Evolutionary conservation across 768 basidiomycete species (phyloP), one percentile per base, ranked within the genome.

Genomic region (Lactarius evosmus): DNA sequence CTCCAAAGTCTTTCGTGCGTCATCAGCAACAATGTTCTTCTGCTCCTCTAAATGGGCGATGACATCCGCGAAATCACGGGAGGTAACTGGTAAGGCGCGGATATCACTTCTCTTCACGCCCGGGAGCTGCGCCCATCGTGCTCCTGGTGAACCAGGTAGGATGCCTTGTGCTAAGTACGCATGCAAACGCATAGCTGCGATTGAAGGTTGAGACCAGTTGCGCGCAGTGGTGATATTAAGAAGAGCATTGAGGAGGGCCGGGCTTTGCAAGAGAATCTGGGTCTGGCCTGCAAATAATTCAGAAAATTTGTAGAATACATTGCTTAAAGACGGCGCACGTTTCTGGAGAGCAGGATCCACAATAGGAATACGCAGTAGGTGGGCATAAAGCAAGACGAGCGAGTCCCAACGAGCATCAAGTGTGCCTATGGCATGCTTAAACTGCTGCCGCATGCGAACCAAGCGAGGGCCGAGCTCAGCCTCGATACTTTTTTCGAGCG

Each of bases 161-260:
- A 95, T 77, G 0, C 93, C 97, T 76, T 99, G 97, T 0, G 85
- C 82, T 36, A 99, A 79, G 74, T 86, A 85, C 4, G 91, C 84
- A 68, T 95, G 89, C 30, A 99, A 76, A 41, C 87, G 88, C 84
- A 97, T 90, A 69, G 87, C 79, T 33, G 83, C 78, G 40, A 95
- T 77, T 0, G 92, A 87, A 1, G 93, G 88, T 5, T 82, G 71
- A 9, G 98, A 84, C 95, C 95, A 99, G 71, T 86, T 93, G 67
- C 94, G 92, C 0, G 95, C 83, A 22, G 91, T 82, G 0, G 89
- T 82, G 66, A 97, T 91, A 69, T 85, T 89, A 58, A 95, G 82
- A 29, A 98, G 78, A 0, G 94, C 91, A 53, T 82, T 89, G 32
- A 96, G 82, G 5, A 96, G 76, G 16, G 81, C 73, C 5, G 92